Evolutionary conservation across 345 rosid species (phyloP).

Genomic region (Punica granatum): DNA sequence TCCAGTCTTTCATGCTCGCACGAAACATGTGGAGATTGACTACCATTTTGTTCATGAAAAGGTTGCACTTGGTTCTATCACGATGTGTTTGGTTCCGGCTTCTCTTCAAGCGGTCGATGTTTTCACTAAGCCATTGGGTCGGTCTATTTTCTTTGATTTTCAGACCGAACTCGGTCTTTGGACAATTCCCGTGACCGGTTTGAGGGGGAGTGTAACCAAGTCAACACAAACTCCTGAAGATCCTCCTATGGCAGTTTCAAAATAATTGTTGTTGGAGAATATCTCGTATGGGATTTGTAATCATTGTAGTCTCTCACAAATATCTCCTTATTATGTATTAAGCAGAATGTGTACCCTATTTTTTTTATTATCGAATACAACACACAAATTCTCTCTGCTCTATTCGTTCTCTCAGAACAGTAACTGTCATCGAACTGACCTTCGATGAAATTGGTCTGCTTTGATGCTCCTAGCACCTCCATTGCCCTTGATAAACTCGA

Average conservation of each 20-base stretch:
- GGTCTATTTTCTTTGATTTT: neutral
- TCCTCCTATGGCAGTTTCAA: too few relatives aligned
- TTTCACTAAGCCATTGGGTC: neutral
- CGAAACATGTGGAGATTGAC: too few relatives aligned
- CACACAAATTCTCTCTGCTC: too few relatives aligned
- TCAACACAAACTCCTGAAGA: too few relatives aligned
- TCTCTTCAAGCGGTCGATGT: neutral
- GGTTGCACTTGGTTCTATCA: neutral
- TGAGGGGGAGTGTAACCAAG: too few relatives aligned
- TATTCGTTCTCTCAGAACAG: too few relatives aligned
- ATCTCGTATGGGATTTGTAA: too few relatives aligned
- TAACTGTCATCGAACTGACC: neutral
- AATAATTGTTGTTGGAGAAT: too few relatives aligned
- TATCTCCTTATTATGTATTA: too few relatives aligned
- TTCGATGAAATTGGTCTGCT: constrained; percentile 5
- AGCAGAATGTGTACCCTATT: too few relatives aligned
- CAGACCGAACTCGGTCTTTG: neutral
- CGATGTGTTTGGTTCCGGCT: neutral
- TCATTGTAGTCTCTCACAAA: too few relatives aligned
- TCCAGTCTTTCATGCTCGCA: neutral
- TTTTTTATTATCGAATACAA: too few relatives aligned
- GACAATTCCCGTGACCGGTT: neutral
- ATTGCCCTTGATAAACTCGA: constrained; percentile 8
- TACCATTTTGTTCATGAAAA: neutral
- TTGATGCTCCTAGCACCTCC: constrained; percentile 6